phyloP scores from a whole-genome alignment of 2,329 filamentous ascomycete species.

The Aureobasidium mangrovei region DNA sequence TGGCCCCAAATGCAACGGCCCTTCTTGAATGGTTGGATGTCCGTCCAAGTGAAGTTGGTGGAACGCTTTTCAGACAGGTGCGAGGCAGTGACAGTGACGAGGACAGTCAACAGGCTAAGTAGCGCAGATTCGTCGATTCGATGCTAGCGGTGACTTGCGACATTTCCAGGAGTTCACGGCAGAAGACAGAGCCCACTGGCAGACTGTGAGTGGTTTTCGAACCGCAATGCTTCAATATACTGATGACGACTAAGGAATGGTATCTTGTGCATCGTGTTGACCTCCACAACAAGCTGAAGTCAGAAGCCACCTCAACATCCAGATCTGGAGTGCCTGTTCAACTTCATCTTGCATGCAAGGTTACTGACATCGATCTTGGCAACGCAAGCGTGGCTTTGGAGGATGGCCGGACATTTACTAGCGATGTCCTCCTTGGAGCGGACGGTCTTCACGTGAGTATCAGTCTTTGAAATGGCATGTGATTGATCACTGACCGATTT shows the following conservation, averaged over 20 bases:
- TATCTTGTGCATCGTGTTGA: slow-evolving; percentile 9
- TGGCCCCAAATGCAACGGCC: slow-evolving; percentile 9
- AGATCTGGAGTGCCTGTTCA: neutral
- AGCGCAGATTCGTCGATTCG: slow-evolving; percentile 4
- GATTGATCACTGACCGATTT: neutral
- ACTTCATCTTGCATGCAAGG: slow-evolving; percentile 6
- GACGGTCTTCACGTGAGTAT: slow-evolving; percentile 5
- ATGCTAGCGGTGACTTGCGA: neutral
- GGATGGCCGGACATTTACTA: neutral
- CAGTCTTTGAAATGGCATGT: neutral
- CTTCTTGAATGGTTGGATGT: slow-evolving; percentile 9
- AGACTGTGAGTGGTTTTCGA: neutral
- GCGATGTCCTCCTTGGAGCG: slow-evolving; percentile 9
- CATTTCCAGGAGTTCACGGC: neutral
- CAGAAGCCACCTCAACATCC: neutral
- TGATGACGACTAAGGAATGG: slow-evolving; percentile 1
- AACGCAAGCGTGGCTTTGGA: slow-evolving; percentile 1
- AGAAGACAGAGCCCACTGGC: slow-evolving; percentile 8
- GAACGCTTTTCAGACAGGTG: slow-evolving; percentile 4
- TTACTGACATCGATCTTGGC: slow-evolving; percentile 1
- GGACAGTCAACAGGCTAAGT: neutral
- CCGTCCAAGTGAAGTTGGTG: slow-evolving; percentile 5
- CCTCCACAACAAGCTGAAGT: slow-evolving; percentile 12
- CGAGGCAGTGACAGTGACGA: neutral
- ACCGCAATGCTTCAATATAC: neutral